Base-by-base conservation (phyloP, 108 stramenopile species). In the Seminavis robusta region DNA sequence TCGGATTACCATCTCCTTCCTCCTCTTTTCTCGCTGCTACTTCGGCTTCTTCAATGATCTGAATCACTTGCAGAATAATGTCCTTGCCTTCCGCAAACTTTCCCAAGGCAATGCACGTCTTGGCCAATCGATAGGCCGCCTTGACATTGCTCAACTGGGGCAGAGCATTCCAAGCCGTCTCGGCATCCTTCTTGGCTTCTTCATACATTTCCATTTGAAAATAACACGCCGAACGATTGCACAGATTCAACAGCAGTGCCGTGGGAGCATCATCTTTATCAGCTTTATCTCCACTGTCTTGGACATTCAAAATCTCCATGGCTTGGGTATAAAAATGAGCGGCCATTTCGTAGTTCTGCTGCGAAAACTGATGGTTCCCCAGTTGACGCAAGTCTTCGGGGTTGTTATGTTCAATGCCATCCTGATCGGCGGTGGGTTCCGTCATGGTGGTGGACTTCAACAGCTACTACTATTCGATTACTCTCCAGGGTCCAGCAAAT, bases 41-140 rank as follows among this genome's bases (percentile, higher is more conserved):
- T 5, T 56, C 60, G 9, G 30, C 37, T 15, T 71, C n/a, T n/a
- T n/a, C n/a, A n/a, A n/a, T n/a, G n/a, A n/a, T n/a, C n/a, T n/a
- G n/a, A n/a, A n/a, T n/a, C n/a, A n/a, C n/a, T n/a, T n/a, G n/a
- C n/a, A n/a, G 59, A 48, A 81, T 53, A 11, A 69, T 63, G 31
- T 73, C 55, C 29, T 71, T 64, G 38, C 79, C 79, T 15, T 54
- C 34, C 8, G 31, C 51, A 53, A 43, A 82, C 36, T 78, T 69
- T 20, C 65, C 49, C 47, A 84, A 33, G 1, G 77, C 85, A 20
- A 88, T 61, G n/a, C 63, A 50, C n/a, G 86, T 66, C 60, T 81
- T 81, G n/a, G 78, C 80, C 44, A 92, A 56, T 15, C 90, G 84
- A 57, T 80, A 92, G 8, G 74, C 67, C n/a, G 90, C 79, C 61